These are phyloP conservation scores for Lipomyces japonicus DNA, from an alignment of 805 yeast genomes.

Conservation along the genomic window DNA sequence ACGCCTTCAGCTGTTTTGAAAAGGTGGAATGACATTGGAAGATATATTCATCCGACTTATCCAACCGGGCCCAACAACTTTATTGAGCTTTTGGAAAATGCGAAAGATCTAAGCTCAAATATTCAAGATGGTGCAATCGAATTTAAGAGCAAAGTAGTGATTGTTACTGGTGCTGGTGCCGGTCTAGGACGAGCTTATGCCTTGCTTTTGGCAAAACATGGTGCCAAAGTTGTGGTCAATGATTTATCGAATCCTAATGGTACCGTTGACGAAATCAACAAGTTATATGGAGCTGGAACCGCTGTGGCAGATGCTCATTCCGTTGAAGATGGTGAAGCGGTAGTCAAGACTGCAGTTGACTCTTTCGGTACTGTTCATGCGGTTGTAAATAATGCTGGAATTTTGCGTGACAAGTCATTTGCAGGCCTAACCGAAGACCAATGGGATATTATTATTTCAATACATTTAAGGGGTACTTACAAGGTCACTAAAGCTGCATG, in stretches of 20 bases:
- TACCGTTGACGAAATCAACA: constrained; percentile 70
- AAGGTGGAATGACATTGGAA: constrained; percentile 58
- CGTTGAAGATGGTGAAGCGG: constrained; percentile 72
- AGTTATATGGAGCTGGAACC: constrained; percentile 55
- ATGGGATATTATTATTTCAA: constrained; percentile 76
- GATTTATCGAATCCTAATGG: constrained; percentile 72
- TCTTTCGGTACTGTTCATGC: constrained; percentile 81
- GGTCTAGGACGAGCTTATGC: constrained; percentile 95
- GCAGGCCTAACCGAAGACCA: constrained; percentile 76
- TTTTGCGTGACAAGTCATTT: constrained; percentile 84
- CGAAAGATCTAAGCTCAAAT: constrained; percentile 50
- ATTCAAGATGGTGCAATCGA: constrained; percentile 58
- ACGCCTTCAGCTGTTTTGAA: constrained; percentile 81
- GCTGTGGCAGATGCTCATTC: constrained; percentile 84
- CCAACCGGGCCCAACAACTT: constrained; percentile 75
- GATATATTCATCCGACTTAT: constrained; percentile 61
- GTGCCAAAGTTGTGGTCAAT: constrained; percentile 92
- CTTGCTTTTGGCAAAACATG: constrained; percentile 74
- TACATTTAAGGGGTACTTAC: constrained; percentile 79
- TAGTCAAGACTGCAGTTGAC: constrained; percentile 71
- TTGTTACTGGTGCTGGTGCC: constrained; percentile 92
- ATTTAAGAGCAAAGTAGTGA: constrained; percentile 76
- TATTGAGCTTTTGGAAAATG: constrained; percentile 52
- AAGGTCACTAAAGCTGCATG: constrained; percentile 83
- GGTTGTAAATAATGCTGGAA: constrained; percentile 90